These are phyloP conservation scores for Penicillium sp. DNA, from an alignment of 2,329 filamentous ascomycete genomes.

Conservation along the genomic window DNA sequence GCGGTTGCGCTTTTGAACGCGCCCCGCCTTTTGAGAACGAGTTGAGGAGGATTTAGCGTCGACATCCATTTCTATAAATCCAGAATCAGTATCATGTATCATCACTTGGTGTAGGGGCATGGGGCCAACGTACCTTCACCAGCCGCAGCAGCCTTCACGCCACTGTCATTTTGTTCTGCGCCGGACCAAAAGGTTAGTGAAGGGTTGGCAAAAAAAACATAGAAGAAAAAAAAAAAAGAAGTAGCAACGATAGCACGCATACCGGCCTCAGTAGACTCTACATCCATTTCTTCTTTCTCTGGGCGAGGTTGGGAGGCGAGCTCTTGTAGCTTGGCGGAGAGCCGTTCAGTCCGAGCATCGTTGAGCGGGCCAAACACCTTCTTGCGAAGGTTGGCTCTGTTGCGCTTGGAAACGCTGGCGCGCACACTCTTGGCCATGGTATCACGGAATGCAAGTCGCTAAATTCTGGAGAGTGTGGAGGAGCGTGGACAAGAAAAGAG, in stretches of 20 bases:
- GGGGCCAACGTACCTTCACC: slow-evolving; percentile 29
- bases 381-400: slow-evolving; percentile 78
- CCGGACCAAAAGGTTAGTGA: slow-evolving; percentile 11
- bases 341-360: slow-evolving; percentile 75
- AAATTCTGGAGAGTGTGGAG: neutral
- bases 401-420: slow-evolving; percentile 78
- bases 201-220: neutral
- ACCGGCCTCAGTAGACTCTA: slow-evolving; percentile 30
- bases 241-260: slow-evolving; percentile 24
- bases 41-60: slow-evolving; percentile 33
- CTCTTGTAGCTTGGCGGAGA: slow-evolving; percentile 84
- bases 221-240: too few relatives aligned
- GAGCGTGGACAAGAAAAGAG: too few relatives aligned
- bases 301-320: slow-evolving; percentile 77
- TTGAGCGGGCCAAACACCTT: slow-evolving; percentile 85
- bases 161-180: slow-evolving; percentile 23
- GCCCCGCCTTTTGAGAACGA: slow-evolving; percentile 33
- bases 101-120: neutral
- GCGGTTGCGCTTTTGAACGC: slow-evolving; percentile 45
- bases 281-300: slow-evolving; percentile 41
- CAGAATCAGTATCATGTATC: neutral
- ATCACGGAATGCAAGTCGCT: neutral
- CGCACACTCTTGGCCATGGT: slow-evolving; percentile 87
- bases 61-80: slow-evolving; percentile 44
- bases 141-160: slow-evolving; percentile 15